Base-by-base conservation (phyloP, 2,329 filamentous ascomycete genomes). In the Calonectria hawksworthii region DNA sequence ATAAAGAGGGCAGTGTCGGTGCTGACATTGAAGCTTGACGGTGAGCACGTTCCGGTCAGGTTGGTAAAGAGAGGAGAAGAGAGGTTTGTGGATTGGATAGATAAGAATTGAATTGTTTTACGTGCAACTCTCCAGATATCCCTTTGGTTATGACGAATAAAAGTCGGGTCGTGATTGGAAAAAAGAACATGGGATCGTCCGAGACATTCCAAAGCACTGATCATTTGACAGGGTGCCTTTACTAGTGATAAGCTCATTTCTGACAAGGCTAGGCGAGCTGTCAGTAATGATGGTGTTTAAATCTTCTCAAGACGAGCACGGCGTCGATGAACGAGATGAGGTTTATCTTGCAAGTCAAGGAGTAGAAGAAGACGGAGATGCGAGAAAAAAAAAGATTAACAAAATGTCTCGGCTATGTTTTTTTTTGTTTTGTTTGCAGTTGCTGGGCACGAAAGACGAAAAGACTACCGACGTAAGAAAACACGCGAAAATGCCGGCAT, bases 1-100 rank as follows among this genome's bases (percentile, higher is more conserved):
- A 81, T 95, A 64, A 84, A 84, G 72, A 85, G 87, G 38, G 92
- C 93, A 78, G 88, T 86, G 34, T 90, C 90, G n/a, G 84, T 94
- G 72, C 88, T 96, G 74, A 96, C 94, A 74, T 86, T 96, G 78
- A 94, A 95, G 85, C 87, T 96, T 83, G 88, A 92, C 36, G 88
- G 86, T n/a, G 86, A 86, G 8, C 86, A 89, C 70, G 91, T 96
- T 41, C 93, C 93, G 0, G 86, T 96, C 51, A 86, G 94, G 76
- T 84, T 96, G 77, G 93, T 95, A 13, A 91, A 86, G 85, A 91
- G 93, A 78, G 94, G 94, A 0, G 85, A 90, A 76, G 95, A 96
- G 88, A 89, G 90, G 80, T 96, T 96, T 85, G 85, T 90, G 47
- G 81, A 84, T 52, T 85, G 86, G 80, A 74, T 85, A 67, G 79